These are phyloP conservation scores for Agrostemma githago DNA, from an alignment of 148 eudicot species.

Conservation along the genomic window DNA sequence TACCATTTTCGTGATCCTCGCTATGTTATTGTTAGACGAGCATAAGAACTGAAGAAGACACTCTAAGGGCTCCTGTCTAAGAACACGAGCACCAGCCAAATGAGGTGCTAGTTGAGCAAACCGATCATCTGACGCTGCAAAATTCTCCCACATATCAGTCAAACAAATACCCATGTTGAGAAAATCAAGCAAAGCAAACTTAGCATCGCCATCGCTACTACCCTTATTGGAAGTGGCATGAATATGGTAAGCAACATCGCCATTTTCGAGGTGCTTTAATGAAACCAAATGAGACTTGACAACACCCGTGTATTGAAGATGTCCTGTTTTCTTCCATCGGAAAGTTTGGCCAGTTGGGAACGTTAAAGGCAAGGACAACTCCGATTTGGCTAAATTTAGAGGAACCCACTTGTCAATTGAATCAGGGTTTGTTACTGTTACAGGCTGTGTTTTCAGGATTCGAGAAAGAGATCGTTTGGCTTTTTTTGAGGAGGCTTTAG, in stretches of 20 bases:
- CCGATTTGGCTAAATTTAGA: constrained; percentile 55
- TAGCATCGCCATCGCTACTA: constrained; percentile 38
- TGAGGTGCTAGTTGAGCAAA: constrained; percentile 53
- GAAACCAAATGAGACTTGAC: constrained; percentile 70
- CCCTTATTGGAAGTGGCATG: constrained; percentile 28
- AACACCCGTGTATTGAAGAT: constrained; percentile 62
- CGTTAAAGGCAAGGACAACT: constrained; percentile 68
- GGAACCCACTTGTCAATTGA: constrained; percentile 53
- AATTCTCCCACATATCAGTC: constrained; percentile 58
- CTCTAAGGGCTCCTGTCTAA: constrained; percentile 91
- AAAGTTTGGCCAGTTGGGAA: constrained; percentile 98
- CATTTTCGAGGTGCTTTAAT: constrained; percentile 53
- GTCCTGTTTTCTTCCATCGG: constrained; percentile 77
- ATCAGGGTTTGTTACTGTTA: constrained; percentile 12
- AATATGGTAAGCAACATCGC: constrained; percentile 46
- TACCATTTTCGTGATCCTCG: constrained; percentile 85
- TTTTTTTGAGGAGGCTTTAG: constrained; percentile 28
- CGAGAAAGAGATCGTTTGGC: constrained; percentile 34
- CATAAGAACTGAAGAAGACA: constrained; percentile 83
- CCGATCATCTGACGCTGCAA: constrained; percentile 56
- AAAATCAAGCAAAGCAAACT: constrained; percentile 56
- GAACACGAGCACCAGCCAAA: constrained; percentile 83
- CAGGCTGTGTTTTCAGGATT: constrained; percentile 23
- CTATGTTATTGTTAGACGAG: constrained; percentile 78
- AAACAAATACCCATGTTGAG: constrained; percentile 67